These are phyloP conservation scores for Allomyces macrogynus DNA, from an alignment of 192 early-diverging fungal genomes.

Conservation along the genomic window DNA sequence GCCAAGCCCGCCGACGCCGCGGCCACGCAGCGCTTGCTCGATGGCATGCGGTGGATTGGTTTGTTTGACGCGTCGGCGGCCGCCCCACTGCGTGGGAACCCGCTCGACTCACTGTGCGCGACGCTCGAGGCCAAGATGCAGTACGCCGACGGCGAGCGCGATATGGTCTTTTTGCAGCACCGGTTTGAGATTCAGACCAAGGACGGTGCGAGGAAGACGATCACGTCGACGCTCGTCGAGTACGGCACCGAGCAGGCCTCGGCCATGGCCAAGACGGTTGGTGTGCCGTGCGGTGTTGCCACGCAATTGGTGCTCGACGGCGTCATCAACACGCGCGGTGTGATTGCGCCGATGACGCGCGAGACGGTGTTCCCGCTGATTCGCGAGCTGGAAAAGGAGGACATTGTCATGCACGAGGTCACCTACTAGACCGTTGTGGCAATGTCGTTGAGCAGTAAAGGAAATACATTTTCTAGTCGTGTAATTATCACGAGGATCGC, in stretches of 20 bases:
- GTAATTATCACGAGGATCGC: no score
- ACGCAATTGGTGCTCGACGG: slow-evolving; percentile 81
- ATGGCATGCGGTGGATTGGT: slow-evolving; percentile 72
- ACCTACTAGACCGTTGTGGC: no score
- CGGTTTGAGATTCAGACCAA: slow-evolving; percentile 82
- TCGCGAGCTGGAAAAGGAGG: slow-evolving; percentile 67
- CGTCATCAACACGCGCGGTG: slow-evolving; percentile 50
- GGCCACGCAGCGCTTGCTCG: slow-evolving; percentile 34
- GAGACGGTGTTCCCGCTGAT: slow-evolving; percentile 84
- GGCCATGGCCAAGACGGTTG: slow-evolving; percentile 96
- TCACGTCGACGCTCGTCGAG: slow-evolving; percentile 78
- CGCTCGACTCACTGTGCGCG: slow-evolving; percentile 82
- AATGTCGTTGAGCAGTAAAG: no score
- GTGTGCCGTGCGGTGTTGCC: slow-evolving; percentile 90
- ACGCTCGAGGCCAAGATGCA: slow-evolving; percentile 91
- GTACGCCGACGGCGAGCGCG: slow-evolving; percentile 76
- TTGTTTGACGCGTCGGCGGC: slow-evolving; percentile 50
- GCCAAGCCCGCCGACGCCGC: slow-evolving; percentile 33
- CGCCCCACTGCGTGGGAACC: slow-evolving; percentile 48
- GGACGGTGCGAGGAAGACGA: slow-evolving; percentile 64
- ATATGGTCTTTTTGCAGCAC: slow-evolving; percentile 96
- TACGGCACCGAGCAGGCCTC: slow-evolving; percentile 74
- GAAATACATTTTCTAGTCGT: no score
- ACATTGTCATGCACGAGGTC: slow-evolving; percentile 66
- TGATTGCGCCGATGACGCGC: slow-evolving; percentile 74